Conservation (phyloP, 1,139 yeast genomes). For the Yarrowia galli region DNA sequence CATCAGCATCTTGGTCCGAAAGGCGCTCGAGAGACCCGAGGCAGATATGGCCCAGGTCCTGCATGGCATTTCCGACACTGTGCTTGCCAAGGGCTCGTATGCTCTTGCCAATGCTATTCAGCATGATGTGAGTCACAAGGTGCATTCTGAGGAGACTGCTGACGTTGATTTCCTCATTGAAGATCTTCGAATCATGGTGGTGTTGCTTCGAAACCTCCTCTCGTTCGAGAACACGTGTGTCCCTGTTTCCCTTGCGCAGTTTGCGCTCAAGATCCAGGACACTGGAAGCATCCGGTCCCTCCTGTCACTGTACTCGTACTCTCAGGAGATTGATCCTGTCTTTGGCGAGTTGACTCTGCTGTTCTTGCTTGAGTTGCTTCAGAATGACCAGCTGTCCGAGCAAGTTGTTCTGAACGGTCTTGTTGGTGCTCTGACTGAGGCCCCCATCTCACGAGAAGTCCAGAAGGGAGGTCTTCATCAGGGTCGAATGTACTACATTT, state of each 20-base stretch:
- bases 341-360: constrained; percentile 77
- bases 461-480: constrained; percentile 66
- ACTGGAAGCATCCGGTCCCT: constrained; percentile 69
- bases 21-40: constrained; percentile 40
- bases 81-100: constrained; percentile 48
- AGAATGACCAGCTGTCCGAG: constrained; percentile 69
- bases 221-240: constrained; percentile 58
- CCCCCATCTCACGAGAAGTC: constrained; percentile 71
- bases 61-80: constrained; percentile 47
- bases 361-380: constrained; percentile 72
- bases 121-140: constrained; percentile 10
- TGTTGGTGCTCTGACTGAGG: constrained; percentile 72
- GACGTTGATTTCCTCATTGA: constrained; percentile 58
- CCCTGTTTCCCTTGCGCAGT: constrained; percentile 56
- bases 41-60: constrained; percentile 44
- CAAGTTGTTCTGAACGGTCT: constrained; percentile 69
- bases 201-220: constrained; percentile 66
- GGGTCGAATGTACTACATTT: constrained; percentile 66
- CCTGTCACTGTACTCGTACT: constrained; percentile 69
- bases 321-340: constrained; percentile 70
- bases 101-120: constrained; percentile 44
- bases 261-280: constrained; percentile 63
- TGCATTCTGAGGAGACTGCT: constrained; percentile 40
- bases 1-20: constrained; percentile 46
- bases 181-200: constrained; percentile 68